A percentile compares a stretch with the other conserved stretches of the same genome.
Conservation (phyloP, 148 eudicot species). For the Persicaria tinctoria region DNA sequence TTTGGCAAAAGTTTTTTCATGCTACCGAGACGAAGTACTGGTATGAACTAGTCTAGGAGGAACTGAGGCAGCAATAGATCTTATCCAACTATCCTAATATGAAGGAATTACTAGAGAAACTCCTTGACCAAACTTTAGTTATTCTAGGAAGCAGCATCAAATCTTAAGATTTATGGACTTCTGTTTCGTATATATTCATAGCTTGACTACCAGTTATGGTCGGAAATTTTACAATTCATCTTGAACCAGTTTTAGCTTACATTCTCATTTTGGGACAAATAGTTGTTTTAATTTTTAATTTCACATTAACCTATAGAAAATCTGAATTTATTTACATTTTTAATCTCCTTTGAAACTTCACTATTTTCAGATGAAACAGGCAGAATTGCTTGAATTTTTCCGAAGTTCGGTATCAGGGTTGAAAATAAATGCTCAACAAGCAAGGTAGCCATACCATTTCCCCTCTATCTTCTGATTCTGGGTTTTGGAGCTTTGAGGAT, state of each 20-base stretch:
- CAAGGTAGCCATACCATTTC: constrained; percentile 34
- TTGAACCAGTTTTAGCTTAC: not conserved
- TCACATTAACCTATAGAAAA: not conserved
- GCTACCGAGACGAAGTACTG: constrained; percentile 63
- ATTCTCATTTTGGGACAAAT: not conserved
- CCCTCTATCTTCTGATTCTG: not conserved
- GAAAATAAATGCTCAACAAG: constrained; percentile 48
- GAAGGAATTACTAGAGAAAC: not conserved
- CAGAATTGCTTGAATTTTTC: constrained; percentile 64
- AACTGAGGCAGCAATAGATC: too few species aligned
- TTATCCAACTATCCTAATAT: not conserved
- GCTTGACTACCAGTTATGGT: not conserved
- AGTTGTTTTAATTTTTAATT: not conserved
- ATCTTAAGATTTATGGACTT: not conserved
- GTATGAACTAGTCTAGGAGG: constrained; percentile 22
- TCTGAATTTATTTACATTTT: not conserved
- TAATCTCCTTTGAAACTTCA: not conserved
- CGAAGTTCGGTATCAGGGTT: constrained; percentile 56
- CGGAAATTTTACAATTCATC: not conserved
- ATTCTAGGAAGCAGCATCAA: not conserved
- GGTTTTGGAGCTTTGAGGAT: not conserved
- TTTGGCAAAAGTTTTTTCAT: constrained; percentile 47
- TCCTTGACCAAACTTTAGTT: not conserved
- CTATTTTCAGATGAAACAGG: constrained; percentile 44
- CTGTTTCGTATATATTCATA: not conserved